phyloP scores from a whole-genome alignment of 2,329 filamentous ascomycete species.

The Paecilomyces sp. region DNA sequence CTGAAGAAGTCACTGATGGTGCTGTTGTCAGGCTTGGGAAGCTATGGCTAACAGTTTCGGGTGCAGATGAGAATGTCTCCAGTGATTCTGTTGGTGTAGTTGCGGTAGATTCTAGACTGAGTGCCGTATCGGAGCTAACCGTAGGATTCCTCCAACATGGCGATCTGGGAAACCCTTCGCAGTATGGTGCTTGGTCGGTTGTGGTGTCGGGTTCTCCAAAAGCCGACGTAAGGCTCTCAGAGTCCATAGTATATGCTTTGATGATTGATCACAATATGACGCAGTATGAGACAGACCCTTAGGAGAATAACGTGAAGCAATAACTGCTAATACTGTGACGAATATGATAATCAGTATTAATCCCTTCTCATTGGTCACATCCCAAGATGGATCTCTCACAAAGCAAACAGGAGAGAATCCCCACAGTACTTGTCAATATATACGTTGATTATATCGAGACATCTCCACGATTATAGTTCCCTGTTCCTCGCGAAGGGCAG shows the following conservation, averaged over 20 bases:
- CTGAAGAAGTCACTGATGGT: neutral
- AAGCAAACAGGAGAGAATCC: too few relatives aligned
- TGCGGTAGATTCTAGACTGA: neutral
- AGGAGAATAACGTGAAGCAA: neutral
- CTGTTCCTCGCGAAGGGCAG: neutral
- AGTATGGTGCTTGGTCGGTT: neutral
- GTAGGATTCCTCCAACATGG: neutral
- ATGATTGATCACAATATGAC: neutral
- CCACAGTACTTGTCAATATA: too few relatives aligned
- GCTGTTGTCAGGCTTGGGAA: neutral
- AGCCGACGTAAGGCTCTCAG: neutral
- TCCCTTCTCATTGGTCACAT: too few relatives aligned
- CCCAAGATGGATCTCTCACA: too few relatives aligned
- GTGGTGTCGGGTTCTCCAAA: neutral
- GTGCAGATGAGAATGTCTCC: neutral
- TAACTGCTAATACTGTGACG: neutral
- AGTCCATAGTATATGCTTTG: neutral
- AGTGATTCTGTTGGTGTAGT: neutral
- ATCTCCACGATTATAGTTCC: too few relatives aligned
- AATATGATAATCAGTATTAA: neutral
- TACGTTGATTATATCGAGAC: too few relatives aligned
- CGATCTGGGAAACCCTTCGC: neutral
- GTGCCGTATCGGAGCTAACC: neutral
- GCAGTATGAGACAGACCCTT: neutral
- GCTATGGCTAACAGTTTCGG: neutral